These are phyloP conservation scores for Botryotinia globosa DNA, from an alignment of 2,329 filamentous ascomycete genomes.

Conservation along the genomic window DNA sequence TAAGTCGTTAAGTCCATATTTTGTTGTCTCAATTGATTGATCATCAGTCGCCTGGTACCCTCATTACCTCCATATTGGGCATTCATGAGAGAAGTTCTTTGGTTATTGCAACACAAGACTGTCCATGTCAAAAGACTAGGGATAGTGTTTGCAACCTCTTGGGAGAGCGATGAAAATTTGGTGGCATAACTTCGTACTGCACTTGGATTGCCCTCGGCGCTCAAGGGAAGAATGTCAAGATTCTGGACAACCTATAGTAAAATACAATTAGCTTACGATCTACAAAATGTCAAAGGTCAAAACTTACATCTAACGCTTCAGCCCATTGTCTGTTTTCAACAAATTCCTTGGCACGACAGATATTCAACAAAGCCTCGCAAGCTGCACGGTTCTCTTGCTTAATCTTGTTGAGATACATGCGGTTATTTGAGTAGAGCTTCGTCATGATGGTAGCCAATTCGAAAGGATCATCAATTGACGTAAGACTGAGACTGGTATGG, in stretches of 20 bases:
- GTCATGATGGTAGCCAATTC: conserved; percentile 62
- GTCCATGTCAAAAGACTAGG: conserved; percentile 93
- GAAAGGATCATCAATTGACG: conserved; percentile 64
- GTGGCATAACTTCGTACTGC: conserved; percentile 77
- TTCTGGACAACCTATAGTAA: conserved; percentile 64
- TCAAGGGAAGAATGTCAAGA: conserved; percentile 77
- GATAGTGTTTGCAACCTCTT: conserved; percentile 82
- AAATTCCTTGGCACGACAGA: conserved; percentile 58
- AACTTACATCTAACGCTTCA: conserved; percentile 62
- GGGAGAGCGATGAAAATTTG: conserved; percentile 74
- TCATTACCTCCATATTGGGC: conserved; percentile 74
- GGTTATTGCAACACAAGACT: conserved; percentile 77
- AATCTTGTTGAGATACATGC: conserved; percentile 59
- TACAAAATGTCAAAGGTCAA: neutral
- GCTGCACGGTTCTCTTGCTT: conserved; percentile 55
- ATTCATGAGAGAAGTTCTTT: conserved; percentile 67
- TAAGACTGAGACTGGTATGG: conserved; percentile 56
- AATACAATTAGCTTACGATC: conserved; percentile 27
- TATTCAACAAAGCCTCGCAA: conserved; percentile 56
- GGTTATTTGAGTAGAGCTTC: conserved; percentile 58
- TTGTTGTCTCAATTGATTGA: conserved; percentile 71
- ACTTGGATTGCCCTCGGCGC: conserved; percentile 70
- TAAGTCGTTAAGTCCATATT: conserved; percentile 91
- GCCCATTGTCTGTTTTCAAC: conserved; percentile 59
- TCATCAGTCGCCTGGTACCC: conserved; percentile 60